These are phyloP conservation scores for Irpex sp. DNA, from an alignment of 1,284 basidiomycete genomes.

Conservation along the genomic window DNA sequence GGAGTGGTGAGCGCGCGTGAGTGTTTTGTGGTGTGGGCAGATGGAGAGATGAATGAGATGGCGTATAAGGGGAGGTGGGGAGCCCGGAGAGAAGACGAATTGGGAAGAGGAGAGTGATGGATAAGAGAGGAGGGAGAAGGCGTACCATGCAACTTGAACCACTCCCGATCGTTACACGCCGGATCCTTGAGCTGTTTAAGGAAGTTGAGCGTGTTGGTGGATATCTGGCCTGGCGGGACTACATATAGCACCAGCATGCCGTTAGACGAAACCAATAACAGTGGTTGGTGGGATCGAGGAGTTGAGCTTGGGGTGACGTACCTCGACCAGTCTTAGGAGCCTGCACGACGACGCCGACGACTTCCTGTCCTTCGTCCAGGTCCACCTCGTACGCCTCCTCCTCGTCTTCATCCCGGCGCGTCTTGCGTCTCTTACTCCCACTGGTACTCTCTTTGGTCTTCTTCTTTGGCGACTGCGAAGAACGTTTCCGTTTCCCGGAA, in stretches of 20 bases:
- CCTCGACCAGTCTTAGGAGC: constrained; percentile 80
- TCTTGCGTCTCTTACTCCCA: neutral
- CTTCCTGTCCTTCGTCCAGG: constrained; percentile 60
- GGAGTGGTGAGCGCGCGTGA: too few relatives aligned
- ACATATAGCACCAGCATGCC: neutral
- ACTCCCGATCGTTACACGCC: constrained; percentile 80
- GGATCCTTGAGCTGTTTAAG: constrained; percentile 67
- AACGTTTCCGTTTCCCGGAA: constrained; percentile 32
- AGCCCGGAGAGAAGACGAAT: too few relatives aligned
- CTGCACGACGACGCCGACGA: constrained; percentile 63
- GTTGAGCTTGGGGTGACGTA: constrained; percentile 27
- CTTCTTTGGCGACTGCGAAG: constrained; percentile 16
- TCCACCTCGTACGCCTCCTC: constrained; percentile 39
- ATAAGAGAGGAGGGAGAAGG: too few relatives aligned
- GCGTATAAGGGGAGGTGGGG: too few relatives aligned
- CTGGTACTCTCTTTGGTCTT: constrained; percentile 24
- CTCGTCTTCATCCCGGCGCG: constrained; percentile 22
- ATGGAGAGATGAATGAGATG: too few relatives aligned
- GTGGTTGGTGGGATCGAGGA: neutral
- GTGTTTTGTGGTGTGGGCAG: too few relatives aligned
- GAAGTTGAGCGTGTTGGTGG: constrained; percentile 79
- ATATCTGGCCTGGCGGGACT: constrained; percentile 82
- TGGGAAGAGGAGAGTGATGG: neutral
- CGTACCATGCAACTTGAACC: constrained; percentile 76
- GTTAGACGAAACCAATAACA: neutral